These are phyloP conservation scores for Aspergillus felis DNA, from an alignment of 2,329 filamentous ascomycete genomes.

Conservation along the genomic window DNA sequence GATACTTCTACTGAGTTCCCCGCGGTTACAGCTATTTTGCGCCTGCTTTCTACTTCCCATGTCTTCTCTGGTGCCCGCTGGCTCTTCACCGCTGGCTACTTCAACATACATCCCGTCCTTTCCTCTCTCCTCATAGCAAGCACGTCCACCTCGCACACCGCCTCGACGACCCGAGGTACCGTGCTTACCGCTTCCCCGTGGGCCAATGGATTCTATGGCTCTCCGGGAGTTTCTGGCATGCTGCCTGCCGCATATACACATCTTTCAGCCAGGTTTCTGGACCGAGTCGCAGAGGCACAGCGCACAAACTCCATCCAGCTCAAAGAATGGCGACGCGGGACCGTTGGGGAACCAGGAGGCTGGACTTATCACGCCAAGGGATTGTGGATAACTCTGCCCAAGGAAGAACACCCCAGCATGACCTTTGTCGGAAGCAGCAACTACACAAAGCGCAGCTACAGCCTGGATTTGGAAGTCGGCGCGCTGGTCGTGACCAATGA, in stretches of 20 bases:
- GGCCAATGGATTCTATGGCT: slow-evolving; percentile 93
- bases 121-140: slow-evolving; percentile 75
- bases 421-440: slow-evolving; percentile 89
- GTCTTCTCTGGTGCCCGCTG: slow-evolving; percentile 69
- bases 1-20: slow-evolving; percentile 87
- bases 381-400: slow-evolving; percentile 70
- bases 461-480: slow-evolving; percentile 85
- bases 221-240: slow-evolving; percentile 81
- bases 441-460: slow-evolving; percentile 92
- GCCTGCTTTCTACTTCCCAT: slow-evolving; percentile 57
- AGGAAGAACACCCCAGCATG: slow-evolving; percentile 64
- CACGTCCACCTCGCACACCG: slow-evolving; percentile 38
- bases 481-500: slow-evolving; percentile 80
- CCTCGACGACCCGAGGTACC: slow-evolving; percentile 56
- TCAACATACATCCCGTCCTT: slow-evolving; percentile 87
- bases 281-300: slow-evolving; percentile 53
- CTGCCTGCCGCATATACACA: slow-evolving; percentile 89
- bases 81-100: slow-evolving; percentile 98
- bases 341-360: slow-evolving; percentile 72
- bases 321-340: slow-evolving; percentile 84
- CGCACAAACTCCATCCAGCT: slow-evolving; percentile 61
- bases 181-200: slow-evolving; percentile 90
- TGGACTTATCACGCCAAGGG: slow-evolving; percentile 99
- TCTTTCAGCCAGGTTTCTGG: slow-evolving; percentile 76
- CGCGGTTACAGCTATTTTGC: slow-evolving; percentile 70